These are phyloP conservation scores for Panicum hallii DNA, from an alignment of 202 grass and related monocot species.

Conservation along the genomic window DNA sequence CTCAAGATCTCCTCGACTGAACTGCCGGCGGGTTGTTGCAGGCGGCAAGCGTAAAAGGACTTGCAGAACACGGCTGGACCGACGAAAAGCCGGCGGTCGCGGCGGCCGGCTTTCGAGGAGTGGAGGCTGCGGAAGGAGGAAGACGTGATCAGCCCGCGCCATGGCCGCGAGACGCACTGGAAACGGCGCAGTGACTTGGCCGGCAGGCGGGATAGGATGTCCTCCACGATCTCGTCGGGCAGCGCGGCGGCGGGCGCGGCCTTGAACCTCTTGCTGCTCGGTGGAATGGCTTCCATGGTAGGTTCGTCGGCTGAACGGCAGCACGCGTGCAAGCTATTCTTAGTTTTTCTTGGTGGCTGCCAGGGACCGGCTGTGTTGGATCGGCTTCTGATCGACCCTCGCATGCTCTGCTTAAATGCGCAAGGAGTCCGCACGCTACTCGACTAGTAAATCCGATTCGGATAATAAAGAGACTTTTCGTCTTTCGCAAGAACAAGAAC, in stretches of 20 bases:
- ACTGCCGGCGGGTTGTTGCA: background rate
- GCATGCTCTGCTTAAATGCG: too few relatives aligned
- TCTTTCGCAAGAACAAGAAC: too few relatives aligned
- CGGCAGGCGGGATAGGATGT: background rate
- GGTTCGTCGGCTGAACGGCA: too few relatives aligned
- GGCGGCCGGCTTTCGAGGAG: too few relatives aligned
- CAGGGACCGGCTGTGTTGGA: too few relatives aligned
- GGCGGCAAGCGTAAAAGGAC: background rate
- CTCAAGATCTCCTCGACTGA: background rate
- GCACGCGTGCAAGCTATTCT: too few relatives aligned
- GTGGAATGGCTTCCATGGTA: background rate
- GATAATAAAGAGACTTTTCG: too few relatives aligned
- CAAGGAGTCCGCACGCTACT: too few relatives aligned
- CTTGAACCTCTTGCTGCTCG: background rate
- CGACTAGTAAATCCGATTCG: too few relatives aligned
- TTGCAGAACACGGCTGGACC: background rate
- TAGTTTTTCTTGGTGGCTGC: too few relatives aligned
- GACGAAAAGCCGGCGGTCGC: background rate
- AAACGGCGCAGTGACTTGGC: background rate
- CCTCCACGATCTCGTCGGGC: background rate
- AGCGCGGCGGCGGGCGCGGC: background rate
- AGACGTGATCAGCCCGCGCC: background rate
- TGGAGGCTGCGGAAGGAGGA: background rate
- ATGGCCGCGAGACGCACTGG: background rate
- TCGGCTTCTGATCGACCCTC: too few relatives aligned